These are phyloP conservation scores for Kodamaea sagamina DNA, from an alignment of 805 yeast genomes.

Conservation along the genomic window DNA sequence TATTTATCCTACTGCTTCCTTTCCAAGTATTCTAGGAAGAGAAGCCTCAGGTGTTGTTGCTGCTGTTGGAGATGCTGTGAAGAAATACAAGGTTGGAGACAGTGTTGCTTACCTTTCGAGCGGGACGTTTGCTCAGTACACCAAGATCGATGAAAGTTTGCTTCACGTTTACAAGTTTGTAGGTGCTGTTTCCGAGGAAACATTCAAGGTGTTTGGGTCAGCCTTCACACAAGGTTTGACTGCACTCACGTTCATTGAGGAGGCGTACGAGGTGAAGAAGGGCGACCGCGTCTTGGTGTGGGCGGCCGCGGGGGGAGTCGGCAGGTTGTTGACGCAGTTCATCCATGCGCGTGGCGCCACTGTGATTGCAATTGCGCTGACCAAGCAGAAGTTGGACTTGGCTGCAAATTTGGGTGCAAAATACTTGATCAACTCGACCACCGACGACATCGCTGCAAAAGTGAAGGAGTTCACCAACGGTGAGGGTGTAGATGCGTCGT, in stretches of 20 bases:
- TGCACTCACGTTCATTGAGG: constrained; percentile 67
- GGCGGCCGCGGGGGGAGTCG: constrained; percentile 98
- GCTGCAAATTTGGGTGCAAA: constrained; percentile 81
- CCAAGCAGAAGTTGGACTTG: constrained; percentile 64
- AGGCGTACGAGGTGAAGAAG: constrained; percentile 63
- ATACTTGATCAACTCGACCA: constrained; percentile 54
- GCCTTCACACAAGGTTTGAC: constrained; percentile 74
- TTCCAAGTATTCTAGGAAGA: constrained; percentile 70
- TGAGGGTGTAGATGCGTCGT: constrained; percentile 66
- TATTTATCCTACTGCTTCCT: constrained; percentile 54
- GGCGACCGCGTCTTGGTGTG: constrained; percentile 76
- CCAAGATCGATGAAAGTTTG: constrained; percentile 44
- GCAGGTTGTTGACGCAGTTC: constrained; percentile 69
- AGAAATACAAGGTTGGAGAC: constrained; percentile 64
- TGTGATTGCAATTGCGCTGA: constrained; percentile 83
- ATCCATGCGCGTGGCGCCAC: constrained; percentile 65
- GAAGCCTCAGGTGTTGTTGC: constrained; percentile 74
- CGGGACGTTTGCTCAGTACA: constrained; percentile 71
- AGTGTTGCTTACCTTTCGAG: constrained; percentile 58
- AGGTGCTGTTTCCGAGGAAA: constrained; percentile 46
- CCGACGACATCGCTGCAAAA: constrained; percentile 56
- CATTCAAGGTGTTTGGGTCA: constrained; percentile 59
- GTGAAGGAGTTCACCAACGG: constrained; percentile 64
- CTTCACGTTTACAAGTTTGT: constrained; percentile 51
- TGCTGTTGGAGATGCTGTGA: constrained; percentile 61